Evolutionary conservation across 805 yeast species (phyloP).

Genomic region (Candida nanaspora): DNA sequence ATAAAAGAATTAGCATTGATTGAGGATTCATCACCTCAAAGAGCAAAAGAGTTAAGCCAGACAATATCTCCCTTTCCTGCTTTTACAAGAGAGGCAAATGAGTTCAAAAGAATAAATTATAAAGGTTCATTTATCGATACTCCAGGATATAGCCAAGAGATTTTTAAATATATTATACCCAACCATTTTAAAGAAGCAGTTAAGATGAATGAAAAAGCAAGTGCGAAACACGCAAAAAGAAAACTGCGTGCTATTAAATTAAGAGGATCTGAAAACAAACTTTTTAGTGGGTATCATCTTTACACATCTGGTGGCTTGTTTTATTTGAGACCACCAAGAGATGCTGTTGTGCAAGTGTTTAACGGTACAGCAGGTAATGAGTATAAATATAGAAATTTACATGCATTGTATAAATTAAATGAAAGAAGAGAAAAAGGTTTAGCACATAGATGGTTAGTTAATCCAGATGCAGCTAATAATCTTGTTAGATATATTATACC

Average conservation of each 20-base stretch:
- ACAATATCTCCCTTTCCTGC: conserved; percentile 56
- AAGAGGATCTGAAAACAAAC: conserved; percentile 6
- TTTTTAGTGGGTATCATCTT: conserved; percentile 17
- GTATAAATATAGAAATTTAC: conserved; percentile 25
- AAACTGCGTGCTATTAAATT: conserved; percentile 3
- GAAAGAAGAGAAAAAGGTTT: conserved; percentile 20
- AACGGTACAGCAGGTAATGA: conserved; percentile 36
- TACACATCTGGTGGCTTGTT: conserved; percentile 55
- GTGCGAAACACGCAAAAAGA: conserved; percentile 3
- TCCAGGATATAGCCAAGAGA: conserved; percentile 37
- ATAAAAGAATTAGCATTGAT: conserved; percentile 25
- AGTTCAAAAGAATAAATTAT: conserved; percentile 25
- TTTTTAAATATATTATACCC: conserved; percentile 18
- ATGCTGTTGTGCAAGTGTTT: conserved; percentile 40
- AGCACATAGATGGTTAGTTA: conserved; percentile 12
- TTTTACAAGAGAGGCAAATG: conserved; percentile 51
- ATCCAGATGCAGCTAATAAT: conserved; percentile 19
- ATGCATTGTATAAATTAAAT: conserved; percentile 24
- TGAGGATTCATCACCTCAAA: conserved; percentile 11
- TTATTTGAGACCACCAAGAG: conserved; percentile 47
- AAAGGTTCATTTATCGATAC: conserved; percentile 31
- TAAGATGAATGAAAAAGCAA: conserved; percentile 5
- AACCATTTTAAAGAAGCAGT: conserved; percentile 2
- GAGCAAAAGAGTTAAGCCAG: conserved; percentile 31
- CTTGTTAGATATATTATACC: conserved; percentile 49